Percentiles rank a stretch among this genome's conserved stretches.
Conservation (phyloP, 1,139 yeast genomes). For the Diutina scorzettiae region DNA sequence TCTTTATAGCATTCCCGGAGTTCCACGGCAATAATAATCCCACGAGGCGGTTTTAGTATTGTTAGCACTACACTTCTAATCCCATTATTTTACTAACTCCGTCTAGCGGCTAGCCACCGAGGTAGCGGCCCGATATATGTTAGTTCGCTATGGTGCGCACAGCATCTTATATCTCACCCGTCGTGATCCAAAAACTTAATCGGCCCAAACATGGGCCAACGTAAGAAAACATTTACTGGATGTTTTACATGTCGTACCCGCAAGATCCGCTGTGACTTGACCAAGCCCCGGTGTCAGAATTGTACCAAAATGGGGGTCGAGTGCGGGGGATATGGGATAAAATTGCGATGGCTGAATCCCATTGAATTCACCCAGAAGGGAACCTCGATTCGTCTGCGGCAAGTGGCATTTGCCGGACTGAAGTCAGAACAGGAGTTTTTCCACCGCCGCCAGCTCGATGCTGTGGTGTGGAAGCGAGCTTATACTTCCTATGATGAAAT, state of each 20-base stretch:
- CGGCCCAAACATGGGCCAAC: slow-evolving; percentile 5
- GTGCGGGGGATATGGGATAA: slow-evolving; percentile 79
- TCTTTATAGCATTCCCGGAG: too few relatives aligned
- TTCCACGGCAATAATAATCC: too few relatives aligned
- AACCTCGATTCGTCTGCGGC: slow-evolving; percentile 18
- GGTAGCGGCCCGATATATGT: too few relatives aligned
- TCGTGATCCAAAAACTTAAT: too few relatives aligned
- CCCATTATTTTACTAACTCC: too few relatives aligned
- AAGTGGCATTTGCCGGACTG: slow-evolving; percentile 15
- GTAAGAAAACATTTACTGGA: slow-evolving; percentile 33
- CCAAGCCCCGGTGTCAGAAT: slow-evolving; percentile 30
- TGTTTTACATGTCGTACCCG: slow-evolving; percentile 41
- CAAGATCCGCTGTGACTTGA: slow-evolving; percentile 37
- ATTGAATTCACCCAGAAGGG: slow-evolving; percentile 29
- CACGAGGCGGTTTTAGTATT: too few relatives aligned
- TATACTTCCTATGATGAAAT: slow-evolving; percentile 72
- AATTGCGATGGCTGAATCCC: slow-evolving; percentile 64
- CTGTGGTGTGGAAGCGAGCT: slow-evolving; percentile 54
- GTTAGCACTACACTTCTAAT: too few relatives aligned
- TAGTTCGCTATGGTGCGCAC: too few relatives aligned
- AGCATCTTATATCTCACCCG: too few relatives aligned
- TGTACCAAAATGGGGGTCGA: slow-evolving; percentile 36
- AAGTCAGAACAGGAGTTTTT: slow-evolving; percentile 31
- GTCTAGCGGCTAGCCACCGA: too few relatives aligned
- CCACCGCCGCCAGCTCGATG: slow-evolving; percentile 65